Evolutionary conservation across 2,329 filamentous ascomycete genomes (phyloP).

Genomic region (Aspergillus ustus): DNA sequence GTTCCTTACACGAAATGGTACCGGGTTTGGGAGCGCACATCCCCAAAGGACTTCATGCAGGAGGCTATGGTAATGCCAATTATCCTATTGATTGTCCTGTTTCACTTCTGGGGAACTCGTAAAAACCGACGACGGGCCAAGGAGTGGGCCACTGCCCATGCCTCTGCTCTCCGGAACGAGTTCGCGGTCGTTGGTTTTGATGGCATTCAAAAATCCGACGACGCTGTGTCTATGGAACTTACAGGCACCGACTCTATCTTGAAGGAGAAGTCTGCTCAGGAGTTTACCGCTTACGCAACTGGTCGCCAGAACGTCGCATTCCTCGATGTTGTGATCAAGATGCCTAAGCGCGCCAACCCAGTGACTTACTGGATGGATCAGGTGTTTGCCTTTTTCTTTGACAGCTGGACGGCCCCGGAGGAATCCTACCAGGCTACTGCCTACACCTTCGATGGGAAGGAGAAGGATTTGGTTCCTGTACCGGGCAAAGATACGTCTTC

Average conservation of each 20-base stretch:
- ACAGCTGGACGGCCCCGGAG: constrained; percentile 69
- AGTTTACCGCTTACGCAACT: constrained; percentile 85
- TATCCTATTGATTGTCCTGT: constrained; percentile 72
- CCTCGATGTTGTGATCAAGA: constrained; percentile 78
- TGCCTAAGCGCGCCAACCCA: constrained; percentile 89
- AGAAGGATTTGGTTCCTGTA: constrained; percentile 74
- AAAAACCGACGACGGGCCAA: constrained; percentile 80
- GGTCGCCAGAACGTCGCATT: constrained; percentile 93
- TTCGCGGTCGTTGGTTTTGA: constrained; percentile 86
- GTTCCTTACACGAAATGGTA: constrained; percentile 93
- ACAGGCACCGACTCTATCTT: constrained; percentile 65
- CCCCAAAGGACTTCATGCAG: constrained; percentile 79
- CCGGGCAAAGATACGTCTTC: constrained; percentile 66
- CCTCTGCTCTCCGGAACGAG: constrained; percentile 73
- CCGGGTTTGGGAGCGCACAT: constrained; percentile 89
- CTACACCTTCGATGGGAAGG: constrained; percentile 92
- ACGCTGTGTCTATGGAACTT: constrained; percentile 47
- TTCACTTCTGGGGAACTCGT: constrained; percentile 81
- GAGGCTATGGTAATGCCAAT: constrained; percentile 82
- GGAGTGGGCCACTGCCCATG: constrained; percentile 78
- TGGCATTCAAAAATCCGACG: constrained; percentile 53
- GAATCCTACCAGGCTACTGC: constrained; percentile 78
- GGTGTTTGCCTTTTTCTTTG: constrained; percentile 75
- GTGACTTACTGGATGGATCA: constrained; percentile 68
- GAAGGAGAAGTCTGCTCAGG: constrained; percentile 85